A percentile compares a stretch with the other conserved stretches of the same genome.
phyloP scores from a whole-genome alignment of 495 filamentous ascomycete genomes.

The Neurospora africana region DNA sequence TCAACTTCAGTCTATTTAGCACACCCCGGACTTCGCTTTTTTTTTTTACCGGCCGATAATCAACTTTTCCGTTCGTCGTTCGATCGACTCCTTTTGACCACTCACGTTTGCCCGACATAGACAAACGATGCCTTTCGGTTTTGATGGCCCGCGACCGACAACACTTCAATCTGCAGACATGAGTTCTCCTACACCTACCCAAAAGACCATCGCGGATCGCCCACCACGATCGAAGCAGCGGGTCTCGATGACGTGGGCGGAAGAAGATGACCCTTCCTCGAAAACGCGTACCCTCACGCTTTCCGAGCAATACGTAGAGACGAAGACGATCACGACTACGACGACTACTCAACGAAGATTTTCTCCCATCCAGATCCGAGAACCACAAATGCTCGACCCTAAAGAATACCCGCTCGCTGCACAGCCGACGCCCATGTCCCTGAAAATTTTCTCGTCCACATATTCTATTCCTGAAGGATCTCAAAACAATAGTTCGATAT shows the following conservation, averaged over 20 bases:
- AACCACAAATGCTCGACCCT: constrained; percentile 70
- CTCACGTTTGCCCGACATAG: background rate
- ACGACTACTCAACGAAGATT: constrained; percentile 87
- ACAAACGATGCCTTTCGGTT: background rate
- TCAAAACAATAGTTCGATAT: constrained; percentile 43
- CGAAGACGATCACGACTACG: constrained; percentile 77
- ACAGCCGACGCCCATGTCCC: constrained; percentile 39
- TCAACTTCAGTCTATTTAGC: background rate
- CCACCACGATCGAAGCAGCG: constrained; percentile 35
- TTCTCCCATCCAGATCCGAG: constrained; percentile 68
- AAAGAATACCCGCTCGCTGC: constrained; percentile 84
- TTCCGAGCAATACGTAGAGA: constrained; percentile 47
- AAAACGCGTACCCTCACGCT: constrained; percentile 33
- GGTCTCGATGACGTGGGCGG: constrained; percentile 37
- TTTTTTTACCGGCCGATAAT: background rate
- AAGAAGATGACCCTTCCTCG: constrained; percentile 25
- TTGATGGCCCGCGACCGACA: background rate
- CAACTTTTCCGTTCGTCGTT: background rate
- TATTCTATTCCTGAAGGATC: constrained; percentile 20
- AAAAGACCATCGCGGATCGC: constrained; percentile 26
- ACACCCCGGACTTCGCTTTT: background rate
- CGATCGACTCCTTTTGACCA: background rate
- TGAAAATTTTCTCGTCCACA: background rate
- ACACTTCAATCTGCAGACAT: background rate
- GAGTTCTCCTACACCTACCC: constrained; percentile 14